phyloP scores from a whole-genome alignment of 495 filamentous ascomycete species.

The Coniosporium apollinis region DNA sequence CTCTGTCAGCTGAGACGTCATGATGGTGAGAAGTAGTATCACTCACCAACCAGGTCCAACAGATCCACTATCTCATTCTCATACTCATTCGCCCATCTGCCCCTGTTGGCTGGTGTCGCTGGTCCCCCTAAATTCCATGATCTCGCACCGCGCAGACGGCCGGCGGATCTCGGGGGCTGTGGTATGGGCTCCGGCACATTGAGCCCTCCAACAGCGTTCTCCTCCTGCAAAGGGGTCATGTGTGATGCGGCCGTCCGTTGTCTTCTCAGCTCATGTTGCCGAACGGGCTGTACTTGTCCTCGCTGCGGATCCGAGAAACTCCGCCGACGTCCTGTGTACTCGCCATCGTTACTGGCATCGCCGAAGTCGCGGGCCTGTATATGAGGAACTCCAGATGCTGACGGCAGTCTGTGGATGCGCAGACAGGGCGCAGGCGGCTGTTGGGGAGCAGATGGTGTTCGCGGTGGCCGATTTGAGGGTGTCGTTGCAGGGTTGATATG shows the following conservation, averaged over 20 bases:
- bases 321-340: not conserved
- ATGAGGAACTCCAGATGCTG: too few species aligned
- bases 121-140: not conserved
- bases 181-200: not conserved
- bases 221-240: not conserved
- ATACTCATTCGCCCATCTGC: slow-evolving; percentile 12
- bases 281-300: too few species aligned
- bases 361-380: too few species aligned
- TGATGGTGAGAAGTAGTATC: not conserved
- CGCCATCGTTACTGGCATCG: slow-evolving; percentile 4
- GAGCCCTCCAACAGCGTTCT: not conserved
- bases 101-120: not conserved
- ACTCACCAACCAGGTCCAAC: slow-evolving; percentile 13
- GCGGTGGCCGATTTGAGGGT: too few species aligned
- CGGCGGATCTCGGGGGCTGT: not conserved
- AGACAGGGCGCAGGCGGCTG: too few species aligned
- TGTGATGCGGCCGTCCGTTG: not conserved
- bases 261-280: not conserved
- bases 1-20: slow-evolving; percentile 3
- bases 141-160: too few species aligned
- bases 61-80: slow-evolving; percentile 13
- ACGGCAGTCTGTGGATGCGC: too few species aligned
- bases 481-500: too few species aligned
- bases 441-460: too few species aligned
- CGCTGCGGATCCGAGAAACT: not conserved